Conservation (phyloP, 1,139 yeast genomes). For the Geotrichum europaeum region DNA sequence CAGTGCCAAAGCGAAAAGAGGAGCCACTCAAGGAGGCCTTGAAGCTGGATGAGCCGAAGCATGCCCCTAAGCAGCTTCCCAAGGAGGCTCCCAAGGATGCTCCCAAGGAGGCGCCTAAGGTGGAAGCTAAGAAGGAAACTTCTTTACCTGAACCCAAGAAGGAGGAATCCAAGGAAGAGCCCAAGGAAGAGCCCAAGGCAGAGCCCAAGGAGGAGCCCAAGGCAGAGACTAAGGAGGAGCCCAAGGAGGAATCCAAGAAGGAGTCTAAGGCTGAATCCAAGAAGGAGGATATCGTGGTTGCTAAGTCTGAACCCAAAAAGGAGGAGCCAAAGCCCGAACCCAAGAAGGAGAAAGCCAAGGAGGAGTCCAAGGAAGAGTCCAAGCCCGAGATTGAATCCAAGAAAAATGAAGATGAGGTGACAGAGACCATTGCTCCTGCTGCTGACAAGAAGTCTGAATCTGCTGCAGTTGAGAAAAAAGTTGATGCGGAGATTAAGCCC, state of each 20-base stretch:
- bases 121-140: background rate
- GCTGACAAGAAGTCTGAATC: background rate
- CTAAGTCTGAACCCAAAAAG: background rate
- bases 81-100: background rate
- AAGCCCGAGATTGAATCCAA: background rate
- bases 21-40: background rate
- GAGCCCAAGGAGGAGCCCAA: background rate
- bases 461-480: background rate
- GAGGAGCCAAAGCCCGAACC: constrained; percentile 1
- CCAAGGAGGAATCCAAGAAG: background rate
- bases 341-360: background rate
- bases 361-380: constrained; percentile 3
- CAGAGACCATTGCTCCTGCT: background rate
- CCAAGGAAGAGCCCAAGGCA: background rate
- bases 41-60: background rate
- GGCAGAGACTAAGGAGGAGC: background rate
- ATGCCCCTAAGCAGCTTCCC: background rate
- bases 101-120: constrained; percentile 3
- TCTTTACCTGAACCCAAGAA: background rate
- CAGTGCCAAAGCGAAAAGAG: background rate
- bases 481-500: background rate
- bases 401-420: background rate
- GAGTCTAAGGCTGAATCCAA: constrained; percentile 1
- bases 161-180: background rate
- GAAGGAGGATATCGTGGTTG: background rate